Evolutionary conservation across 805 yeast species (phyloP).

Genomic region (Komagataella pastoris): DNA sequence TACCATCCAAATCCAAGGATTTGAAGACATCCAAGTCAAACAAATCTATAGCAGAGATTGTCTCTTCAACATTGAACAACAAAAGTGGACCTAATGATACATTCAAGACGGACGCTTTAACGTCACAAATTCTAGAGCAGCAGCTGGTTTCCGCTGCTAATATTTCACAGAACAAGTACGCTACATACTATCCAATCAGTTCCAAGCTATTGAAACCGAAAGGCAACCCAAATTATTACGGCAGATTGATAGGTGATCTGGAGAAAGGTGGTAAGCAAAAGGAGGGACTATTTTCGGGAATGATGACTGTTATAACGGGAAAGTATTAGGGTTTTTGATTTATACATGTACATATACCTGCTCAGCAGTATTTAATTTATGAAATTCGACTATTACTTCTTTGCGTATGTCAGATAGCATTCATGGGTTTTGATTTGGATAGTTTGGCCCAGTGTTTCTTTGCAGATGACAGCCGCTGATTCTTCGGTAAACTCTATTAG

Average conservation of each 20-base stretch:
- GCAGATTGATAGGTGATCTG: constrained; percentile 55
- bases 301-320: constrained; percentile 69
- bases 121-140: constrained; percentile 29
- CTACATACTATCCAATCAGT: constrained; percentile 47
- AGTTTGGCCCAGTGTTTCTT: constrained; percentile 9
- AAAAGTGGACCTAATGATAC: constrained; percentile 24
- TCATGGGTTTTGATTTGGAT: constrained; percentile 8
- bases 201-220: constrained; percentile 64
- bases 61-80: constrained; percentile 24
- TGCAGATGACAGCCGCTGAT: constrained; percentile 24
- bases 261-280: constrained; percentile 46
- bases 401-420: constrained; percentile 18
- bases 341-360: background rate
- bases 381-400: constrained; percentile 8
- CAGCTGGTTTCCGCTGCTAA: constrained; percentile 48
- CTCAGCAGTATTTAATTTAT: constrained; percentile 3
- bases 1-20: constrained; percentile 23
- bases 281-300: constrained; percentile 51
- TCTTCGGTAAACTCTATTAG: constrained; percentile 67
- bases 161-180: constrained; percentile 47
- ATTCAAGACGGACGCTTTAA: constrained; percentile 34
- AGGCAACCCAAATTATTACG: constrained; percentile 74
- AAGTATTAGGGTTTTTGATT: constrained; percentile 22
- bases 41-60: constrained; percentile 18
- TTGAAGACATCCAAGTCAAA: constrained; percentile 8